Percentiles rank a stretch among this genome's conserved stretches.
phyloP scores from a whole-genome alignment of 768 basidiomycete species.

The Leccinum truebloodii region DNA sequence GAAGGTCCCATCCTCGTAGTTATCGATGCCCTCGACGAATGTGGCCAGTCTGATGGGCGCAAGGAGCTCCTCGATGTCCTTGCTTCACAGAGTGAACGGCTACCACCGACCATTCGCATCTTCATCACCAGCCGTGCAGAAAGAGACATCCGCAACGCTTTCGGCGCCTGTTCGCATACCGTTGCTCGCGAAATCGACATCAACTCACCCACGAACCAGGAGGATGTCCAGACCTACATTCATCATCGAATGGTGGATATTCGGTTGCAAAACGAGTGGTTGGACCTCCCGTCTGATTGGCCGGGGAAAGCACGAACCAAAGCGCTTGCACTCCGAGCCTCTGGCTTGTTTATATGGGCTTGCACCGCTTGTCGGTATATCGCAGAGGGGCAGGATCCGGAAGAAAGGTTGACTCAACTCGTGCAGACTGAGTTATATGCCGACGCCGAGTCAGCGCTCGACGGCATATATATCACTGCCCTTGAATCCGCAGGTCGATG shows the following conservation, averaged over 20 bases:
- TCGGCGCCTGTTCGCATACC: slow-evolving; percentile 17
- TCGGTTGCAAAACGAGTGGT: slow-evolving; percentile 27
- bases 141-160: slow-evolving; percentile 24
- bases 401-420: slow-evolving; percentile 31
- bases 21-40: slow-evolving; percentile 41
- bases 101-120: slow-evolving; percentile 30
- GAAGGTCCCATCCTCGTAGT: slow-evolving; percentile 33
- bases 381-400: slow-evolving; percentile 32
- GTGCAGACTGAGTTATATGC: slow-evolving; percentile 20
- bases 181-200: slow-evolving; percentile 27
- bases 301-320: slow-evolving; percentile 23
- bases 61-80: slow-evolving; percentile 32
- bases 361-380: slow-evolving; percentile 35
- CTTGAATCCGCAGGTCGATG: slow-evolving; percentile 33
- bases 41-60: slow-evolving; percentile 23
- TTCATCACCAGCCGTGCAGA: slow-evolving; percentile 37
- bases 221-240: slow-evolving; percentile 29
- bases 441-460: slow-evolving; percentile 31
- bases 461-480: slow-evolving; percentile 32
- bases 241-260: slow-evolving; percentile 29
- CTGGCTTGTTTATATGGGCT: slow-evolving; percentile 37
- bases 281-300: slow-evolving; percentile 32
- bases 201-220: slow-evolving; percentile 24
- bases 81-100: slow-evolving; percentile 20
- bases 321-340: slow-evolving; percentile 29